Evolutionary conservation across 2,329 filamentous ascomycete genomes (phyloP).

Genomic region (Penicillium sp.): DNA sequence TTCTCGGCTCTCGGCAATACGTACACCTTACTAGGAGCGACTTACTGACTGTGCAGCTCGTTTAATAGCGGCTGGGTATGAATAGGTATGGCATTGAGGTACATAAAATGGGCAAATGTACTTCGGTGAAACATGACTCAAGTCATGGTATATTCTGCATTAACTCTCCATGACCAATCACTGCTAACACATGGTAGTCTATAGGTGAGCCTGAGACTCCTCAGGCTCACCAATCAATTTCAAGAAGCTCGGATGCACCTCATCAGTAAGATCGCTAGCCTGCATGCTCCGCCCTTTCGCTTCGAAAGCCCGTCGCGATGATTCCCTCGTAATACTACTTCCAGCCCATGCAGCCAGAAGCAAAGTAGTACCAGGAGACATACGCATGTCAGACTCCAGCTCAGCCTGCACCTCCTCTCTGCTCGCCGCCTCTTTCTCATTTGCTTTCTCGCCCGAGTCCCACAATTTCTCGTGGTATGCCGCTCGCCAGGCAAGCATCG

Average conservation of each 20-base stretch:
- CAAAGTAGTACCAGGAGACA: slow-evolving; percentile 62
- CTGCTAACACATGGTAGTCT: slow-evolving; percentile 11
- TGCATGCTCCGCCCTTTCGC: slow-evolving; percentile 86
- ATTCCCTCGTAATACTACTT: slow-evolving; percentile 84
- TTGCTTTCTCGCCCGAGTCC: slow-evolving; percentile 51
- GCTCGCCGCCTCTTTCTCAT: slow-evolving; percentile 31
- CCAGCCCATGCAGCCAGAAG: slow-evolving; percentile 83
- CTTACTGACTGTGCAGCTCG: too few relatives aligned
- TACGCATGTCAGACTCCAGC: slow-evolving; percentile 51
- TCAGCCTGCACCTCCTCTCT: slow-evolving; percentile 44
- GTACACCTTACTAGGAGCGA: too few relatives aligned
- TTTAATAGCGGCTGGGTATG: too few relatives aligned
- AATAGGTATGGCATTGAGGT: too few relatives aligned
- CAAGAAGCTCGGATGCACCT: slow-evolving; percentile 80
- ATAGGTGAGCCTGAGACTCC: slow-evolving; percentile 38
- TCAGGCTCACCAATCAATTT: slow-evolving; percentile 74
- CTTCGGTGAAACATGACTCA: too few relatives aligned
- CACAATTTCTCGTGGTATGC: slow-evolving; percentile 84
- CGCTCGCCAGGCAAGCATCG: slow-evolving; percentile 82
- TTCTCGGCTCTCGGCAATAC: neutral
- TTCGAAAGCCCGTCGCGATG: slow-evolving; percentile 80
- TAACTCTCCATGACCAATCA: neutral
- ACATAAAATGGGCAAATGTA: too few relatives aligned
- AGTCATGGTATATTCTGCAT: neutral
- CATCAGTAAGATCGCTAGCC: slow-evolving; percentile 88